phyloP scores from a whole-genome alignment of 441 rosid genomes.

The Gossypium schwendimanii region DNA sequence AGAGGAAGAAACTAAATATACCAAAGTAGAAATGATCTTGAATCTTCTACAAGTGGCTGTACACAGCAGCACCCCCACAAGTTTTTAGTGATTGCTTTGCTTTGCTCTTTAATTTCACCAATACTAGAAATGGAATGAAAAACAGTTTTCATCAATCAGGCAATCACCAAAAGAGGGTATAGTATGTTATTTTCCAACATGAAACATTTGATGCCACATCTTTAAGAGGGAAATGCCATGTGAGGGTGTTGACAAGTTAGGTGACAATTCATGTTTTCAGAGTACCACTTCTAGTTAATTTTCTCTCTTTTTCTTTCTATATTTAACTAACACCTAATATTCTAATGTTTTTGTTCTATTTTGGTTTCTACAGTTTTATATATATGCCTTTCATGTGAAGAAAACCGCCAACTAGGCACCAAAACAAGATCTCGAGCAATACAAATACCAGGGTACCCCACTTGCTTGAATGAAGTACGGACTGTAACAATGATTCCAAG shows the following conservation, averaged over 20 bases:
- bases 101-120: background rate
- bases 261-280: background rate
- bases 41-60: background rate
- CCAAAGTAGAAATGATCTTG: background rate
- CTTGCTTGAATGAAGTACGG: constrained; percentile 29
- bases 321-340: background rate
- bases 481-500: constrained; percentile 30
- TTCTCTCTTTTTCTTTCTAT: background rate
- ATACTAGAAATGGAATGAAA: background rate
- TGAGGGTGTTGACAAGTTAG: background rate
- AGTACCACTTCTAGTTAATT: background rate
- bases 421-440: constrained; percentile 40
- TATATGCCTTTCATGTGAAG: constrained; percentile 41
- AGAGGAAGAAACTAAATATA: constrained; percentile 21
- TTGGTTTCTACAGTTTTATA: constrained; percentile 24
- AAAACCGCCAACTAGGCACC: constrained; percentile 45
- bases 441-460: constrained; percentile 55
- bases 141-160: background rate
- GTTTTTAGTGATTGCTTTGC: background rate
- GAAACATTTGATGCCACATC: background rate
- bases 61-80: background rate
- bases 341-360: background rate
- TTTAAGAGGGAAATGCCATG: background rate
- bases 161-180: background rate
- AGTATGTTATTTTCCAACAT: background rate